A percentile compares a stretch with the other conserved stretches of the same genome.
Evolutionary conservation across 306 rosid species (phyloP).

Genomic region (Quillaja saponaria): DNA sequence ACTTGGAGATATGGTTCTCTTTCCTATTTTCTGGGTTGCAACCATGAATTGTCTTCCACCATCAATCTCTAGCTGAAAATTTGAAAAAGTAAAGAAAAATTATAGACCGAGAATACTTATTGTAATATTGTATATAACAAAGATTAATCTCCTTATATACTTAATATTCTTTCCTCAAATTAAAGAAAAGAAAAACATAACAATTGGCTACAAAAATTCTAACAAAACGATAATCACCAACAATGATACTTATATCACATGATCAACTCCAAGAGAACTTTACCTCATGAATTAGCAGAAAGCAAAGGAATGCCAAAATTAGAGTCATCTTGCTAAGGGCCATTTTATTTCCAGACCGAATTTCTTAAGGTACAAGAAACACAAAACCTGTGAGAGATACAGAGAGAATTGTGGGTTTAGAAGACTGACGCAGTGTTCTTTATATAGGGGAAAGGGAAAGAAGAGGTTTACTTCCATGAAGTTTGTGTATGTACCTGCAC

Average conservation of each 20-base stretch:
- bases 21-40: conserved; percentile 35
- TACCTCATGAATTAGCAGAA: conserved; percentile 38
- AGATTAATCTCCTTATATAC: no score
- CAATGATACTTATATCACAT: no score
- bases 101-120: not conserved
- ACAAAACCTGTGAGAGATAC: no score
- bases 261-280: not conserved
- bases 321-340: conserved; percentile 22
- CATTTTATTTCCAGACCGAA: conserved; percentile 21
- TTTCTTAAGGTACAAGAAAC: conserved; percentile 4
- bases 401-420: conserved; percentile 16
- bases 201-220: not conserved
- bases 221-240: no score
- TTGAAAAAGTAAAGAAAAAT: not conserved
- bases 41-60: conserved; percentile 27
- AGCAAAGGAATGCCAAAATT: conserved; percentile 32
- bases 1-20: no score
- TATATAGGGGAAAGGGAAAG: conserved; percentile 20
- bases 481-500: not conserved
- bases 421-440: conserved; percentile 13
- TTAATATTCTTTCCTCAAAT: not conserved
- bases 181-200: not conserved
- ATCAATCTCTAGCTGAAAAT: conserved; percentile 32
- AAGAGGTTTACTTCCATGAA: not conserved
- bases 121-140: no score